Conservation (phyloP, 176 grass and related monocot species). For the Raddia guianensis region DNA sequence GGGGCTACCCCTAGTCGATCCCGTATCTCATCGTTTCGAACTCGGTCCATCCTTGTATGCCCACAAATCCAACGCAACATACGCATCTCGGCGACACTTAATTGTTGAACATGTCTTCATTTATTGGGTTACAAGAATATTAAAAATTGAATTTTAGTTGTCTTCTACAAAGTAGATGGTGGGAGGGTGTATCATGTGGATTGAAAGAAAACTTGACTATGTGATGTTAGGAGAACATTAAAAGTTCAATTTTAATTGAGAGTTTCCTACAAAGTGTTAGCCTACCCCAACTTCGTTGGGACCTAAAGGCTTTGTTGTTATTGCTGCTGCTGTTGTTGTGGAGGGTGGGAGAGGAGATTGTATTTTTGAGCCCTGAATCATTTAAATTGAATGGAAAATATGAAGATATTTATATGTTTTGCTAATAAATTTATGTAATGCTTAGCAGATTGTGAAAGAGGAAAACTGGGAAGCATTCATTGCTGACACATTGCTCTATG, state of each 20-base stretch:
- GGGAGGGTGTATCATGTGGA: background rate
- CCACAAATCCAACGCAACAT: too few relatives aligned
- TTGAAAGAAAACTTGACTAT: background rate
- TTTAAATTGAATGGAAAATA: conserved; percentile 5
- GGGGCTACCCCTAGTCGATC: too few relatives aligned
- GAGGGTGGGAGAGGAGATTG: background rate
- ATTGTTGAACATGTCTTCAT: too few relatives aligned
- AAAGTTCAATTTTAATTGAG: background rate
- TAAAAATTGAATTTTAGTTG: background rate
- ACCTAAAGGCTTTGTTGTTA: too few relatives aligned
- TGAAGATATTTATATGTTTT: conserved; percentile 5
- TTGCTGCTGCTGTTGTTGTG: too few relatives aligned
- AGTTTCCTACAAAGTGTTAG: background rate
- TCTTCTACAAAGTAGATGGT: conserved; percentile 17
- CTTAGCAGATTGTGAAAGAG: conserved; percentile 74
- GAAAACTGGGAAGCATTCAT: conserved; percentile 89
- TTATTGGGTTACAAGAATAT: background rate
- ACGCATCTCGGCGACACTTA: too few relatives aligned
- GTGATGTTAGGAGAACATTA: background rate
- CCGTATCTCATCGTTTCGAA: too few relatives aligned
- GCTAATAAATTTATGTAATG: conserved; percentile 20
- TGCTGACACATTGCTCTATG: conserved; percentile 72
- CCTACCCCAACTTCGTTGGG: too few relatives aligned
- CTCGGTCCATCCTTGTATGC: too few relatives aligned
- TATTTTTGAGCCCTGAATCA: background rate